Evolutionary conservation across 1,139 yeast species (phyloP).

Genomic region (Hanseniaspora gamundiae): DNA sequence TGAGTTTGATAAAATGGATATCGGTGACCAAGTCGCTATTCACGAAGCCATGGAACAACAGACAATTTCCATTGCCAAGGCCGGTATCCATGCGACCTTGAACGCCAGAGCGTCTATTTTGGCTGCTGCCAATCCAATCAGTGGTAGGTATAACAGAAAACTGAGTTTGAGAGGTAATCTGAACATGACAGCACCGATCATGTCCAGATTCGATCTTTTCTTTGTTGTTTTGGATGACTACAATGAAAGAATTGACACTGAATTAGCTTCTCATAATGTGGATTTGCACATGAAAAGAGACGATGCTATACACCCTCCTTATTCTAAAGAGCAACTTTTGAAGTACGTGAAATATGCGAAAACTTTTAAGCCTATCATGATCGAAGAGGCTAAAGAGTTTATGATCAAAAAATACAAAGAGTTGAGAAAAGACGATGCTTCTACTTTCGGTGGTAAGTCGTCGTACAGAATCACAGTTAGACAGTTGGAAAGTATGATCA

Average conservation of each 20-base stretch:
- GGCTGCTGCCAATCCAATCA: slow-evolving; percentile 97
- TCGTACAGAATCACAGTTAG: slow-evolving; percentile 94
- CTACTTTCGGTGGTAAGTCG: slow-evolving; percentile 65
- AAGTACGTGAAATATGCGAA: slow-evolving; percentile 87
- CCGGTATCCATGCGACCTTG: slow-evolving; percentile 94
- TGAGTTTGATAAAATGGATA: slow-evolving; percentile 96
- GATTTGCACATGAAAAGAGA: slow-evolving; percentile 87
- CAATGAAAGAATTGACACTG: slow-evolving; percentile 81
- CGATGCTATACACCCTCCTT: slow-evolving; percentile 84
- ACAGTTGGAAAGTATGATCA: slow-evolving; percentile 87
- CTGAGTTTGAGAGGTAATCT: slow-evolving; percentile 74
- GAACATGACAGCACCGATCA: slow-evolving; percentile 97
- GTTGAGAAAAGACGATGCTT: slow-evolving; percentile 83
- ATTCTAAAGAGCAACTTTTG: slow-evolving; percentile 74
- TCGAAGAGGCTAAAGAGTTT: slow-evolving; percentile 66
- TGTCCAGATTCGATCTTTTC: slow-evolving; percentile 95
- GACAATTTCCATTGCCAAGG: slow-evolving; percentile 94
- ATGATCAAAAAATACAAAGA: slow-evolving; percentile 77
- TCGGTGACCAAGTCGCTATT: slow-evolving; percentile 92
- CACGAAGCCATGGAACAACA: slow-evolving; percentile 99
- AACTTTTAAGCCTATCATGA: slow-evolving; percentile 85
- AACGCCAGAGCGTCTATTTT: slow-evolving; percentile 92
- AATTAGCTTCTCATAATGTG: slow-evolving; percentile 84
- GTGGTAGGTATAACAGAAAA: slow-evolving; percentile 88
- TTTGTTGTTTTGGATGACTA: slow-evolving; percentile 93